Evolutionary conservation across 2,329 filamentous ascomycete species (phyloP).

Genomic region (Pseudocercospora macadamiae): DNA sequence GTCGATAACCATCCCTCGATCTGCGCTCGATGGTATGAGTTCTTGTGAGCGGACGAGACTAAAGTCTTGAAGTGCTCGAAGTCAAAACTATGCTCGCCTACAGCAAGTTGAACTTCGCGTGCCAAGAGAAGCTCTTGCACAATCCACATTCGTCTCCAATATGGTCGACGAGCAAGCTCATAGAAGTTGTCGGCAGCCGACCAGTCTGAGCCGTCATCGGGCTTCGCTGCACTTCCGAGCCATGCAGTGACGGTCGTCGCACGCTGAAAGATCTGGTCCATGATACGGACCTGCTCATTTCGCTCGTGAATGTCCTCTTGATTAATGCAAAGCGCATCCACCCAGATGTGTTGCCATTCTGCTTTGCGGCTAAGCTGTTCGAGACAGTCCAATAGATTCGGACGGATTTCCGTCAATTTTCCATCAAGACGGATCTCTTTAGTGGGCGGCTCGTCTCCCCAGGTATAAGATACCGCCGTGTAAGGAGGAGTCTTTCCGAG

Average conservation of each 20-base stretch:
- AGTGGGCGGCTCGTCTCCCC: background rate
- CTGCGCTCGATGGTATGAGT: background rate
- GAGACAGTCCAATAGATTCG: background rate
- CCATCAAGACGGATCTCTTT: slow-evolving; percentile 1
- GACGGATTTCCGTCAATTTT: background rate
- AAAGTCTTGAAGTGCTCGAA: slow-evolving; percentile 11
- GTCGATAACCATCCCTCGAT: background rate
- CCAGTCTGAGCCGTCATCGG: background rate
- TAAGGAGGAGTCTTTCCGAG: background rate
- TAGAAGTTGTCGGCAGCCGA: background rate
- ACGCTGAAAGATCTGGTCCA: slow-evolving; percentile 13
- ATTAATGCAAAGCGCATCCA: slow-evolving; percentile 15
- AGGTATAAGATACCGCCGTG: slow-evolving; percentile 8
- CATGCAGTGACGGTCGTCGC: slow-evolving; percentile 5
- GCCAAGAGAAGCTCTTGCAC: slow-evolving; percentile 9
- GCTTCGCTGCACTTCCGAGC: background rate
- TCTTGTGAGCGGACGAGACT: background rate
- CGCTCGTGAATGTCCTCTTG: slow-evolving; percentile 10
- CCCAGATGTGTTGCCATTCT: slow-evolving; percentile 10
- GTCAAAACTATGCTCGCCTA: slow-evolving; percentile 1
- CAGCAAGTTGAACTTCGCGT: slow-evolving; percentile 3
- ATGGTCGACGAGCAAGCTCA: background rate
- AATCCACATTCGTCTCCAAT: slow-evolving; percentile 13
- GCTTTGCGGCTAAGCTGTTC: background rate
- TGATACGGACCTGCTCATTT: slow-evolving; percentile 13